These are phyloP conservation scores for Helicocarpus griseus DNA, from an alignment of 2,329 filamentous ascomycete species.

Conservation along the genomic window DNA sequence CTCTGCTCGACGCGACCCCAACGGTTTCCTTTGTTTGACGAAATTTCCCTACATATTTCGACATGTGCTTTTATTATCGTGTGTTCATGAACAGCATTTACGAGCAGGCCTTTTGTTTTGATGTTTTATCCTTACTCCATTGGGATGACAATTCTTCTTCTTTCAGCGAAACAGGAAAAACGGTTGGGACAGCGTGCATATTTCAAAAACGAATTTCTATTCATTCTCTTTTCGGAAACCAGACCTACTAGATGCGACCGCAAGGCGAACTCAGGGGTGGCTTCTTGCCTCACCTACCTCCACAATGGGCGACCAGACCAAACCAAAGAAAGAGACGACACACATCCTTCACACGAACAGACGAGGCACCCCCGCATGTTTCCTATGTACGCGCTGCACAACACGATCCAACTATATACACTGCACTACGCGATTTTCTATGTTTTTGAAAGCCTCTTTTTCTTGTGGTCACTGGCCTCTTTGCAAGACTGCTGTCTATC, in stretches of 20 bases:
- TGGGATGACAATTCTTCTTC: too few species aligned
- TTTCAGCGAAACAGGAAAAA: neutral
- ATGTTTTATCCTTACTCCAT: constrained; percentile 22
- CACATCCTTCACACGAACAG: constrained; percentile 8
- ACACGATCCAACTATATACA: constrained; percentile 10
- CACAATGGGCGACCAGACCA: constrained; percentile 1
- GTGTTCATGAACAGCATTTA: constrained; percentile 15
- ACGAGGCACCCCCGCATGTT: neutral
- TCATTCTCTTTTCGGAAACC: constrained; percentile 18
- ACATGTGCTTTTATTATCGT: constrained; percentile 10
- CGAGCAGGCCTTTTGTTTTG: constrained; percentile 18
- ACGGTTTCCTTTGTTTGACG: constrained; percentile 14
- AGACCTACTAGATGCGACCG: constrained; percentile 5
- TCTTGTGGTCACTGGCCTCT: neutral
- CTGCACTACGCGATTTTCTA: constrained; percentile 6
- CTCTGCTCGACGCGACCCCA: constrained; percentile 3
- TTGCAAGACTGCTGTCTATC: neutral
- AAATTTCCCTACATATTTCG: neutral
- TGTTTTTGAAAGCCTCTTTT: neutral
- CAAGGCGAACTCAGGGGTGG: constrained; percentile 2
- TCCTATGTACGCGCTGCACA: neutral
- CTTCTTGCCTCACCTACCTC: neutral
- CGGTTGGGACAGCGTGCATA: neutral
- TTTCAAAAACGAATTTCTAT: constrained; percentile 7
- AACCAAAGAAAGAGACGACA: neutral